Evolutionary conservation across 306 rosid species (phyloP).

Genomic region (Cicer arietinum): DNA sequence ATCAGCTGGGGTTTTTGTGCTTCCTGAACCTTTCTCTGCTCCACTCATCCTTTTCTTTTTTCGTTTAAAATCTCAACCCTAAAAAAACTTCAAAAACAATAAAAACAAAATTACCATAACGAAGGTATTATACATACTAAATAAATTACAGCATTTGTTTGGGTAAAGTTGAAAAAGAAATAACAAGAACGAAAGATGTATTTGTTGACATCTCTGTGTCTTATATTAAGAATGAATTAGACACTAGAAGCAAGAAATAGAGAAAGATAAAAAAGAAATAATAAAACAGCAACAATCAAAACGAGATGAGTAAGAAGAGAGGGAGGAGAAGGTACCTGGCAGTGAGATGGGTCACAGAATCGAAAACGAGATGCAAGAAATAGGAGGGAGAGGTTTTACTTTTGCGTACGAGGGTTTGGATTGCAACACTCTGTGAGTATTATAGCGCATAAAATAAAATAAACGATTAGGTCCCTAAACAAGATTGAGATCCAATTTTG

Average conservation of each 20-base stretch:
- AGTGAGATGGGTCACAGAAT: not conserved
- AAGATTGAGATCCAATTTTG: too few relatives aligned
- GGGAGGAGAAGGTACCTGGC: not conserved
- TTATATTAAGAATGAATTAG: not conserved
- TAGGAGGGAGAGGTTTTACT: not conserved
- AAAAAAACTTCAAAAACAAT: not conserved
- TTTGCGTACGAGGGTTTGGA: not conserved
- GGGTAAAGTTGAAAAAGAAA: too few relatives aligned
- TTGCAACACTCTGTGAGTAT: not conserved
- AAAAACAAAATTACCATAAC: not conserved
- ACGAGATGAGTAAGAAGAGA: not conserved
- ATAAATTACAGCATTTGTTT: not conserved
- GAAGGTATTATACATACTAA: not conserved
- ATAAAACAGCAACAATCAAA: not conserved
- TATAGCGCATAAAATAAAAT: not conserved
- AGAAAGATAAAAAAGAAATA: not conserved
- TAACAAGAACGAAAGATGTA: too few relatives aligned
- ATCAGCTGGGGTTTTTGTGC: conserved; percentile 91
- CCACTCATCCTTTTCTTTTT: conserved; percentile 45
- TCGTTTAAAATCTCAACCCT: conserved; percentile 8
- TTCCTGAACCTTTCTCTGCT: conserved; percentile 67
- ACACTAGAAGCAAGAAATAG: not conserved
- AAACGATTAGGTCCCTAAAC: too few relatives aligned
- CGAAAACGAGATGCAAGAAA: not conserved
- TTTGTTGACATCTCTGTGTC: too few relatives aligned